Evolutionary conservation across 441 rosid species (phyloP).

Genomic region (Manihot esculenta): DNA sequence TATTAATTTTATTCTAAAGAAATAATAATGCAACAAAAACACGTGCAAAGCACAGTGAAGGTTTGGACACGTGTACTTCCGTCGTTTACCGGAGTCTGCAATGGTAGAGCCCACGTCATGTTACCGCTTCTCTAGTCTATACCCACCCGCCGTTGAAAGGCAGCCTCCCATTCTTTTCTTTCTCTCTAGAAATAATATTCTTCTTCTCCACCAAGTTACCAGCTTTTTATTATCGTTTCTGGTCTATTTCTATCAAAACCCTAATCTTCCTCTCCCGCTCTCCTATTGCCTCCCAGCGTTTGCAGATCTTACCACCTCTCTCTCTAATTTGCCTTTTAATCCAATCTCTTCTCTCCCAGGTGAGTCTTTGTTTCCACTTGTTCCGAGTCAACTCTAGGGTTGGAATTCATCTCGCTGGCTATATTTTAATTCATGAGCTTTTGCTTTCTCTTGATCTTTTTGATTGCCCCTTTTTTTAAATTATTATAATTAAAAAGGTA

Average conservation of each 20-base stretch:
- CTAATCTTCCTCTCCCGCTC: slow-evolving; percentile 8
- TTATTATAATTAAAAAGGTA: too few relatives aligned
- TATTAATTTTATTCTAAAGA: too few relatives aligned
- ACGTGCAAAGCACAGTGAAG: not conserved
- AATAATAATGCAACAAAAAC: not conserved
- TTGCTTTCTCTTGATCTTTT: slow-evolving; percentile 6
- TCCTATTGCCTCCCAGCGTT: not conserved
- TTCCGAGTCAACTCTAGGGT: slow-evolving; percentile 40
- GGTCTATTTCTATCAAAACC: slow-evolving; percentile 14
- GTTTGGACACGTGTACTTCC: slow-evolving; percentile 19
- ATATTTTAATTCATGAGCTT: slow-evolving; percentile 8
- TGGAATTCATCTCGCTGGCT: not conserved
- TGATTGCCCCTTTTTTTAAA: not conserved
- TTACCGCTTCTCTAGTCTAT: slow-evolving; percentile 2
- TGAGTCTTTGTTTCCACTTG: slow-evolving; percentile 34
- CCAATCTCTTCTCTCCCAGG: slow-evolving; percentile 27
- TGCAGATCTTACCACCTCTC: slow-evolving; percentile 29
- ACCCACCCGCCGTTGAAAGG: slow-evolving; percentile 30
- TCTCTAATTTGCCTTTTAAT: not conserved
- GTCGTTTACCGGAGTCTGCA: slow-evolving; percentile 21
- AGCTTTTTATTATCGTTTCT: slow-evolving; percentile 11
- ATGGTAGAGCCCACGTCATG: slow-evolving; percentile 30
- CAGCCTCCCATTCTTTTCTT: slow-evolving; percentile 19
- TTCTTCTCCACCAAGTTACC: slow-evolving; percentile 36
- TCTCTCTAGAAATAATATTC: not conserved